Conservation (phyloP, 208 protist genomes). For the Leishmania major region DNA sequence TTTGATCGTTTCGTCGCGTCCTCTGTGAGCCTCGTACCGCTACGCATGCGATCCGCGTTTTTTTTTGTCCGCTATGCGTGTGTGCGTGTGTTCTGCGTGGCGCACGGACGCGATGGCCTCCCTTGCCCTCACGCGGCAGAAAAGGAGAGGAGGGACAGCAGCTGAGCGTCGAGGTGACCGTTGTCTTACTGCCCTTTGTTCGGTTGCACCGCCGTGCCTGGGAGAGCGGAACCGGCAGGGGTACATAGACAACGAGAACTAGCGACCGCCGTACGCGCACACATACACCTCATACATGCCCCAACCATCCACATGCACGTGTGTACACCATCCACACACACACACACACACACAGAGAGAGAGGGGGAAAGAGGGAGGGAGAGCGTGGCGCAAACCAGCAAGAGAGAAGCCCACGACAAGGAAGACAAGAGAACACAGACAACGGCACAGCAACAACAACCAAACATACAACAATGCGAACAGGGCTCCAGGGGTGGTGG, state of each 20-base stretch:
- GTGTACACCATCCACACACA: neutral
- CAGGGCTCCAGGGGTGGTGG: no score
- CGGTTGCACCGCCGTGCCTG: neutral
- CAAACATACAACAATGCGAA: no score
- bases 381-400: neutral
- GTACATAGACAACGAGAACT: no score
- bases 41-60: neutral
- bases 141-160: neutral
- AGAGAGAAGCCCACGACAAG: neutral
- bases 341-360: neutral
- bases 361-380: no score
- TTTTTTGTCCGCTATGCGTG: neutral
- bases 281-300: neutral
- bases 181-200: neutral
- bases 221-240: neutral
- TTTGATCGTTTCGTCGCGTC: no score
- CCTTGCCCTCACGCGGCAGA: neutral
- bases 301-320: neutral
- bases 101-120: neutral
- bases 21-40: no score
- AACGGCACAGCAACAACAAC: neutral
- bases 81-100: neutral
- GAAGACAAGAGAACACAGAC: neutral
- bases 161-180: neutral
- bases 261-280: neutral